Percentiles rank a stretch among this genome's conserved stretches.
Evolutionary conservation across 2,329 filamentous ascomycete species (phyloP).

Genomic region (Epichloe scottii): DNA sequence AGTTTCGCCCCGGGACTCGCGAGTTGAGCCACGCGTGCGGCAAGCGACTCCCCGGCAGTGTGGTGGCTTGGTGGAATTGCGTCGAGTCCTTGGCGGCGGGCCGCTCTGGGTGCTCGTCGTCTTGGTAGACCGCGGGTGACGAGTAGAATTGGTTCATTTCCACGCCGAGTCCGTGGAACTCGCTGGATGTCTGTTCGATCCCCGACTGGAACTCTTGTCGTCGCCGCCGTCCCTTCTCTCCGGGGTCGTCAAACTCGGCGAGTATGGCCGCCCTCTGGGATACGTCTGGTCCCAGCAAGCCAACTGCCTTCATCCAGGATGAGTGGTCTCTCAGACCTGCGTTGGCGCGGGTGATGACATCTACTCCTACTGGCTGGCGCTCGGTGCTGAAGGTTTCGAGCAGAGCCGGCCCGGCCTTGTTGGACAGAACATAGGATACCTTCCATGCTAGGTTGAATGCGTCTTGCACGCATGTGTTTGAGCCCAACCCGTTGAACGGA

Average conservation of each 20-base stretch:
- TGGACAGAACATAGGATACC: constrained; percentile 29
- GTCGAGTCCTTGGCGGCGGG: constrained; percentile 25
- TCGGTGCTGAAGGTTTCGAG: constrained; percentile 32
- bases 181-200: constrained; percentile 30
- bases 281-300: constrained; percentile 25
- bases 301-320: constrained; percentile 32
- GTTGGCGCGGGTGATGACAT: constrained; percentile 42
- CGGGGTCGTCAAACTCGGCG: constrained; percentile 27
- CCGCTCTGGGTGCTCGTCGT: constrained; percentile 24
- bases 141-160: constrained; percentile 48
- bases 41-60: constrained; percentile 45
- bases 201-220: constrained; percentile 27
- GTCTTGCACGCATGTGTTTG: constrained; percentile 47
- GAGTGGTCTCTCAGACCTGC: constrained; percentile 40
- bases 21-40: constrained; percentile 53
- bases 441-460: constrained; percentile 46
- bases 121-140: constrained; percentile 29
- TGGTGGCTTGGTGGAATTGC: constrained; percentile 31
- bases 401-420: constrained; percentile 21
- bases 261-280: constrained; percentile 26
- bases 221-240: constrained; percentile 23
- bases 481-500: constrained; percentile 42
- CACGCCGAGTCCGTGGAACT: constrained; percentile 43
- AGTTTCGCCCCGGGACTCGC: constrained; percentile 28
- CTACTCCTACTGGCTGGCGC: constrained; percentile 35